Percentiles rank a stretch among this genome's conserved stretches.
These are phyloP conservation scores for Cicer arietinum DNA, from an alignment of 306 rosid species.

Conservation along the genomic window DNA sequence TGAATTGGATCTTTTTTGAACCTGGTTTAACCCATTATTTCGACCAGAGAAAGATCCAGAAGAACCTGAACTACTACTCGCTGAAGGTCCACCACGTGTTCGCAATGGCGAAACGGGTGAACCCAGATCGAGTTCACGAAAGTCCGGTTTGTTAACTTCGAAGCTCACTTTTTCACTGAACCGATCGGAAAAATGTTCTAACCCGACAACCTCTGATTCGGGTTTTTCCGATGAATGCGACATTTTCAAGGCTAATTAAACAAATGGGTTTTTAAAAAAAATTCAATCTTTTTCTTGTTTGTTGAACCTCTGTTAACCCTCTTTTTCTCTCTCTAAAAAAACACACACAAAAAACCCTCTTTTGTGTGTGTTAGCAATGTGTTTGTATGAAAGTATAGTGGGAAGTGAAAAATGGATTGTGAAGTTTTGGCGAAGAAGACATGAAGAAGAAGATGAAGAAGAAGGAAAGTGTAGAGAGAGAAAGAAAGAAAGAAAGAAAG, in stretches of 20 bases:
- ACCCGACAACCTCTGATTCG: slow-evolving; percentile 51
- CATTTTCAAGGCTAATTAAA: slow-evolving; percentile 49
- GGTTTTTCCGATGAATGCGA: slow-evolving; percentile 77
- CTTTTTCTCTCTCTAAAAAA: slow-evolving; percentile 1
- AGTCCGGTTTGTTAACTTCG: slow-evolving; percentile 83
- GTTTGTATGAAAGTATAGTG: slow-evolving; percentile 30
- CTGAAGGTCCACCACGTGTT: slow-evolving; percentile 62
- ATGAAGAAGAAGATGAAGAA: slow-evolving; percentile 44
- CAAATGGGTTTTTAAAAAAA: not conserved
- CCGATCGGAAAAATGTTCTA: slow-evolving; percentile 60
- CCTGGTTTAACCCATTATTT: slow-evolving; percentile 52
- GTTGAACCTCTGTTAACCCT: not conserved
- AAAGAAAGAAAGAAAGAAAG: not conserved
- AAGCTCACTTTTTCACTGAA: slow-evolving; percentile 64
- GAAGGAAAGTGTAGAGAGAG: slow-evolving; percentile 27
- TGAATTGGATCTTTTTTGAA: slow-evolving; percentile 59
- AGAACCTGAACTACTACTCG: slow-evolving; percentile 85
- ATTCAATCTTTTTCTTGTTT: not conserved
- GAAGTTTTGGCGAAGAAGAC: slow-evolving; percentile 41
- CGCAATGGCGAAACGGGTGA: slow-evolving; percentile 94
- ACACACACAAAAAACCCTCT: not conserved
- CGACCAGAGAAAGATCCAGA: slow-evolving; percentile 91
- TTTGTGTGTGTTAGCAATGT: slow-evolving; percentile 53
- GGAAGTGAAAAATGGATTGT: slow-evolving; percentile 21
- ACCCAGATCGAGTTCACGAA: slow-evolving; percentile 90